Evolutionary conservation across 768 basidiomycete genomes (phyloP).

Genomic region (Pholiota molesta): DNA sequence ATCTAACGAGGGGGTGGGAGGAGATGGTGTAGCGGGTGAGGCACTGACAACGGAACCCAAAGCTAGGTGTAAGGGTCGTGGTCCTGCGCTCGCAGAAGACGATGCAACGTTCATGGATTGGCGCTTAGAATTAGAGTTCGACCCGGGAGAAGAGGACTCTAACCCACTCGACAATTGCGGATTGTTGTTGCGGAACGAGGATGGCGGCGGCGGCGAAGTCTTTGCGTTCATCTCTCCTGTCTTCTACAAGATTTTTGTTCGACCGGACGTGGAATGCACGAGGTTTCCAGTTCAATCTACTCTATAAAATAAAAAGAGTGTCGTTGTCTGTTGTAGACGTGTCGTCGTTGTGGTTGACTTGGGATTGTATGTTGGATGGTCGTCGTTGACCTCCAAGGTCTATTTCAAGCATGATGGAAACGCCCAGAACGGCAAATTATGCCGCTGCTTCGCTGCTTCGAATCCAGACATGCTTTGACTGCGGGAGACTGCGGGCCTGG

Average conservation of each 20-base stretch:
- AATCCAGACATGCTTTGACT: neutral
- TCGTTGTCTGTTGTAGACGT: slow-evolving; percentile 4
- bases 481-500: neutral
- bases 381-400: neutral
- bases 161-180: neutral
- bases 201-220: slow-evolving; percentile 3
- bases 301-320: neutral
- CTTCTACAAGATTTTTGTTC: neutral
- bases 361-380: neutral
- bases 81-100: slow-evolving; percentile 26
- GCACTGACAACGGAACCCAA: slow-evolving; percentile 32
- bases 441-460: neutral
- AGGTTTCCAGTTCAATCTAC: no score
- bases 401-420: slow-evolving; percentile 3
- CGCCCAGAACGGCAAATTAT: neutral
- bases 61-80: slow-evolving; percentile 52
- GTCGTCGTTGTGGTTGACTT: slow-evolving; percentile 3
- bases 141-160: slow-evolving; percentile 3
- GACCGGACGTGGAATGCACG: neutral
- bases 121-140: slow-evolving; percentile 11
- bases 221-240: slow-evolving; percentile 5
- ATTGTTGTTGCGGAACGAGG: slow-evolving; percentile 10
- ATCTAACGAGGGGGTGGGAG: neutral
- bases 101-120: slow-evolving; percentile 13
- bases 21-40: slow-evolving; percentile 19